Evolutionary conservation across 1,284 basidiomycete genomes (phyloP).

Genomic region (Earliella scabrosa): DNA sequence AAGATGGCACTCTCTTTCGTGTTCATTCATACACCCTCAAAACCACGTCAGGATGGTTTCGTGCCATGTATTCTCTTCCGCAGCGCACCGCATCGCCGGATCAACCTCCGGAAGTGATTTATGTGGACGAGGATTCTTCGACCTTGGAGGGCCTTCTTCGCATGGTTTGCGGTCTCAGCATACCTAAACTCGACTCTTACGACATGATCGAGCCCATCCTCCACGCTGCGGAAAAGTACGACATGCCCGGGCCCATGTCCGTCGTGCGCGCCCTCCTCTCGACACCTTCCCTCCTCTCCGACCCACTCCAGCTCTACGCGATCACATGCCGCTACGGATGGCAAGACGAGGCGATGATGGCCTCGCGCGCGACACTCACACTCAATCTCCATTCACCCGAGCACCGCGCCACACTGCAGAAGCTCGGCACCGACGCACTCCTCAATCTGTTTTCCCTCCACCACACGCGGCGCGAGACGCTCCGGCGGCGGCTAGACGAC

Average conservation of each 20-base stretch:
- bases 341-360: slow-evolving; percentile 53
- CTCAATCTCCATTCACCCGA: slow-evolving; percentile 52
- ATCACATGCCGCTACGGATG: slow-evolving; percentile 61
- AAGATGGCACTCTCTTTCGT: slow-evolving; percentile 53
- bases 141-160: slow-evolving; percentile 59
- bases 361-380: slow-evolving; percentile 46
- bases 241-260: slow-evolving; percentile 64
- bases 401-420: slow-evolving; percentile 48
- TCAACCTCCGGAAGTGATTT: slow-evolving; percentile 44
- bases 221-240: slow-evolving; percentile 68
- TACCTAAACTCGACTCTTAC: slow-evolving; percentile 52
- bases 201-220: slow-evolving; percentile 58
- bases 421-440: slow-evolving; percentile 52
- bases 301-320: slow-evolving; percentile 60
- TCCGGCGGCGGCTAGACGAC: slow-evolving; percentile 53
- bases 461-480: slow-evolving; percentile 48
- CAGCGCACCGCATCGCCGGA: slow-evolving; percentile 34
- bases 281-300: slow-evolving; percentile 49
- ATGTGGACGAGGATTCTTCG: slow-evolving; percentile 57
- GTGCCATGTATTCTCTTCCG: slow-evolving; percentile 61
- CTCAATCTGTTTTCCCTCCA: slow-evolving; percentile 58
- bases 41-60: slow-evolving; percentile 68
- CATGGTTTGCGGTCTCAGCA: slow-evolving; percentile 60
- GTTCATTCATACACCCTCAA: slow-evolving; percentile 61
- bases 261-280: slow-evolving; percentile 57